Conservation (phyloP, 116 monocot genomes). For the Zostera marina region DNA sequence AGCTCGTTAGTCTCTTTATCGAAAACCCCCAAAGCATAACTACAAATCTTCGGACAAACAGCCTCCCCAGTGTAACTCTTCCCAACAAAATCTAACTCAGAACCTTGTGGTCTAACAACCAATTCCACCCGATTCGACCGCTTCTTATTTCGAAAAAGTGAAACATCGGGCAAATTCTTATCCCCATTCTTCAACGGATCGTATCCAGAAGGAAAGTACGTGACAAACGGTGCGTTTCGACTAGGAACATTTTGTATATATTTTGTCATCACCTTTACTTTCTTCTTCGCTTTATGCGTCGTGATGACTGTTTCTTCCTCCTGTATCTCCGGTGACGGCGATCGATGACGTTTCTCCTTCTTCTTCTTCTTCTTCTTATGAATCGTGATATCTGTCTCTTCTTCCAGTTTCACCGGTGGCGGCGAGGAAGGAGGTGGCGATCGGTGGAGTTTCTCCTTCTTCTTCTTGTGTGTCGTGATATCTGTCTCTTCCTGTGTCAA, state of each 20-base stretch:
- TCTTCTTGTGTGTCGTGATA: neutral
- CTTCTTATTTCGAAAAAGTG: constrained; percentile 25
- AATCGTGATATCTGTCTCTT: neutral
- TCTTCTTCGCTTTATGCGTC: constrained; percentile 19
- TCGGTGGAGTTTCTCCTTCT: neutral
- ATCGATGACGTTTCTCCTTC: neutral
- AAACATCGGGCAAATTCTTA: constrained; percentile 4
- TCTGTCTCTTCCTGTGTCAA: no score
- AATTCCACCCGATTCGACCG: constrained; percentile 28
- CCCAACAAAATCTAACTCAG: constrained; percentile 61
- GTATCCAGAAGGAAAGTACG: constrained; percentile 81
- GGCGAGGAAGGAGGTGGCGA: no score
- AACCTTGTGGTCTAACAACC: constrained; percentile 30
- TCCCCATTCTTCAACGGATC: constrained; percentile 16
- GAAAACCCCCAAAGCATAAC: constrained; percentile 59
- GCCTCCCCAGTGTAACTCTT: constrained; percentile 70
- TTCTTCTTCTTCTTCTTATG: neutral
- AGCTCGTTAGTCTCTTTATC: constrained; percentile 59
- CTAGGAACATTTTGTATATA: constrained; percentile 17
- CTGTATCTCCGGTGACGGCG: neutral
- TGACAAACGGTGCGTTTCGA: constrained; percentile 38
- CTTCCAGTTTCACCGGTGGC: no score
- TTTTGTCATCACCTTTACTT: constrained; percentile 20
- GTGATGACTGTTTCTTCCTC: no score
- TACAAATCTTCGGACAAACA: constrained; percentile 45